phyloP scores from a whole-genome alignment of 805 yeast genomes.

The Yamadazyma olivae region DNA sequence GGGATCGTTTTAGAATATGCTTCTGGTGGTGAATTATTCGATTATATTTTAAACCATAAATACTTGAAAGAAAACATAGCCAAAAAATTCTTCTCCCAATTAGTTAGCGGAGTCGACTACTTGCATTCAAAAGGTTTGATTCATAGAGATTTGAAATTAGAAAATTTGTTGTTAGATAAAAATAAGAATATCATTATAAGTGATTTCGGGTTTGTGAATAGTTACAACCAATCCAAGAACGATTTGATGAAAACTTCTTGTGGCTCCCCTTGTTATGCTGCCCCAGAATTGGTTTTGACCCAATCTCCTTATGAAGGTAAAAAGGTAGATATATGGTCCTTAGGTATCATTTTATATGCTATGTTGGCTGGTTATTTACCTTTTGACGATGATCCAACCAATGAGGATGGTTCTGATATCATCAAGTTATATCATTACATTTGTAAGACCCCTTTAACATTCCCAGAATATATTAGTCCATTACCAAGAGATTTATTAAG shows the following conservation, averaged over 20 bases:
- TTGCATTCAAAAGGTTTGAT: constrained; percentile 78
- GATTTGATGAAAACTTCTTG: constrained; percentile 93
- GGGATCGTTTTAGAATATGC: constrained; percentile 97
- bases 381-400: constrained; percentile 94
- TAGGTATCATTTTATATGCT: constrained; percentile 93
- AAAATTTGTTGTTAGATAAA: constrained; percentile 73
- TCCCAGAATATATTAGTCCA: constrained; percentile 91
- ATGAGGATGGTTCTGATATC: constrained; percentile 95
- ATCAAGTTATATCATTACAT: constrained; percentile 88
- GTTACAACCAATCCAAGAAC: constrained; percentile 53
- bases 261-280: constrained; percentile 98
- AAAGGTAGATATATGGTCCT: constrained; percentile 95
- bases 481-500: constrained; percentile 87
- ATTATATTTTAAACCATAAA: constrained; percentile 82
- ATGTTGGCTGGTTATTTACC: constrained; percentile 97
- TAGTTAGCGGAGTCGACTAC: constrained; percentile 91
- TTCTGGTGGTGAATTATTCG: constrained; percentile 95
- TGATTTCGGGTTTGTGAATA: constrained; percentile 94
- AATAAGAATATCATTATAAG: constrained; percentile 83
- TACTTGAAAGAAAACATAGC: constrained; percentile 85
- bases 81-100: constrained; percentile 84
- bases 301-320: constrained; percentile 86
- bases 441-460: constrained; percentile 85
- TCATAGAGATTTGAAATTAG: constrained; percentile 75
- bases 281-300: constrained; percentile 92